Evolutionary conservation across 192 early-diverging fungal genomes (phyloP), one percentile per base, ranked within the genome.

Genomic region (Pilaira anomala): DNA sequence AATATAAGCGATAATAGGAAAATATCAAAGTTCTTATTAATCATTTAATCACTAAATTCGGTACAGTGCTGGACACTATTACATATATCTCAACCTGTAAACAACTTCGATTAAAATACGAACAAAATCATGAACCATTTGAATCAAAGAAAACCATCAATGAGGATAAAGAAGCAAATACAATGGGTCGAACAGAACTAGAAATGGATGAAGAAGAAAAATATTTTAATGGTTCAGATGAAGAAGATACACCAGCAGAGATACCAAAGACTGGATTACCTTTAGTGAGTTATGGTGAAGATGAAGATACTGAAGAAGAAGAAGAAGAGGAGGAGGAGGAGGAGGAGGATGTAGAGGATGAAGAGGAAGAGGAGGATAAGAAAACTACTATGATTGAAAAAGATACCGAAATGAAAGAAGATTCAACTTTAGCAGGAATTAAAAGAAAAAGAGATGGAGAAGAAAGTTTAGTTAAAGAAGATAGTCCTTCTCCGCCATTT

Each of bases 141-240:
- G 64, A 62, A 36, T 18, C 39, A 39, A 6, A n/a, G n/a, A n/a
- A n/a, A n/a, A n/a, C n/a, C n/a, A n/a, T n/a, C 33, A 39, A 1
- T 9, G 18, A n/a, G n/a, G n/a, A n/a, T n/a, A n/a, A n/a, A n/a
- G n/a, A n/a, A n/a, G n/a, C n/a, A n/a, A n/a, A n/a, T n/a, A n/a
- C n/a, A n/a, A n/a, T n/a, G n/a, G n/a, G n/a, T n/a, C n/a, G n/a
- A n/a, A n/a, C n/a, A n/a, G n/a, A n/a, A n/a, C n/a, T n/a, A n/a
- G n/a, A n/a, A n/a, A n/a, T n/a, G n/a, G n/a, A n/a, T 22, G 83
- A 81, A 25, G 91, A 96, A 52, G 91, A 96, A 50, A 88, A 87
- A 3, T 95, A 93, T 63, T 90, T 95, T 66, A 83, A 92, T 42
- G 71, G 82, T 7, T 77, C 78, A 0, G 83, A 86, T n/a, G 87